Base-by-base conservation (phyloP, 1,284 basidiomycete genomes). In the Tilletia setariae region DNA sequence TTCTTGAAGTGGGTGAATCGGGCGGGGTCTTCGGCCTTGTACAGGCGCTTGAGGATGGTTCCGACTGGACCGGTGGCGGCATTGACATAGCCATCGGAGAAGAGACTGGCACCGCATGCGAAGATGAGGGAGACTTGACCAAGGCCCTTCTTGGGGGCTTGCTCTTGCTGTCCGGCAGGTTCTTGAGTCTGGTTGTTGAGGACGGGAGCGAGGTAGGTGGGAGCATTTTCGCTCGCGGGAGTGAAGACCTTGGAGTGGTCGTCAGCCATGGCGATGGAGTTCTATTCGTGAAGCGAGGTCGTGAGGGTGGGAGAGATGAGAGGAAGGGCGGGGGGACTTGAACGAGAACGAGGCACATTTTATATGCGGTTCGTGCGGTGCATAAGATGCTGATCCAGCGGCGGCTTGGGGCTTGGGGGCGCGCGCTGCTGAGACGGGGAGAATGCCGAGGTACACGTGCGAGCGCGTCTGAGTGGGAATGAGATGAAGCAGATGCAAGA, bases 61-160 rank as follows among this genome's bases (percentile, higher is more conserved):
- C 68, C 70, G 35, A 70, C 75, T 0, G 76, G 70, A 28, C 80
- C 78, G 21, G 59, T 42, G 21, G 67, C 51, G 6, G 76, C 71
- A 42, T 81, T 81, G 21, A 76, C 72, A 61, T 82, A 82, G 16
- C 80, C 80, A 44, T 82, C 80, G 8, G 70, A 72, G 71, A 80
- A 82, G 15, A 82, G 71, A 0, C 79, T 75, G 0, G 76, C 68
- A 63, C 80, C 80, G 47, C 80, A 80, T 0, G 80, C 77, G 35
- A 80, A 79, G 64, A 82, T 78, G 49, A 70, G 32, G 1, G 67
- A 62, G 25, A 68, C 62, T n/a, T 49, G 25, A 16, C 65, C 32
- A 8, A 69, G 68, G n/a, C 64, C 65, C 30, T 67, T 51, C 15
- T 32, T 40, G 15, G 23, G 56, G 4, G 23, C 4, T 44, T 44